Evolutionary conservation across 2,329 filamentous ascomycete species (phyloP), one percentile per base, ranked within the genome.

Genomic region (Zymoseptoria passerinii): DNA sequence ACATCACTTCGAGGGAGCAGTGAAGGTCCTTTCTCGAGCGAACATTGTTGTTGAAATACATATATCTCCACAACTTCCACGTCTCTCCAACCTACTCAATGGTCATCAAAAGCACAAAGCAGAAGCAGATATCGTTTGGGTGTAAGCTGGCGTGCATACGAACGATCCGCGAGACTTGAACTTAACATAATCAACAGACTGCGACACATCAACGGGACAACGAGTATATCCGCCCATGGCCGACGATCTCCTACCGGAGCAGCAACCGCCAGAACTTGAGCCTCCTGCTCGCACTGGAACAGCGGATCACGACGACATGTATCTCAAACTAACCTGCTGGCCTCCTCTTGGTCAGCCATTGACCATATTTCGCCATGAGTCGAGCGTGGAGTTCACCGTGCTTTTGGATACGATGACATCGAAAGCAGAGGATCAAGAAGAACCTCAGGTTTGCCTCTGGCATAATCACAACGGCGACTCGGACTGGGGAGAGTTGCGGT

Each of bases 371-470:
- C 68, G 74, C 48, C 66, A 71, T 18, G 71, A 73, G n/a, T 67
- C 62, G 1, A 65, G 80, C 67, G 76, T 87, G 48, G 70, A 72
- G 0, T 86, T 96, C 64, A 85, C 82, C 0, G 85, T 88, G 6
- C 73, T 92, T 10, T 56, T 71, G 20, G 68, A 70, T 56, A 66
- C 63, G 9, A 56, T 56, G 13, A 56, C 61, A n/a, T 55, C 80
- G 80, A 52, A 53, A 16, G 23, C 61, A 44, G 44, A 63, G 48
- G 56, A 63, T 8, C 77, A 78, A 7, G 74, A 81, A 16, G 76
- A 83, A 61, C 94, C 89, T 86, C 81, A 94, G 65, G 82, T 90
- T 29, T 82, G 83, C 16, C 73, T 95, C 7, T 95, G 90, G 89
- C 83, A 89, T 62, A 85, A 87, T 65, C 81, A 82, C 54, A 70